Evolutionary conservation across 2,329 filamentous ascomycete species (phyloP).

Genomic region (Ophiostoma himal-ulmi): DNA sequence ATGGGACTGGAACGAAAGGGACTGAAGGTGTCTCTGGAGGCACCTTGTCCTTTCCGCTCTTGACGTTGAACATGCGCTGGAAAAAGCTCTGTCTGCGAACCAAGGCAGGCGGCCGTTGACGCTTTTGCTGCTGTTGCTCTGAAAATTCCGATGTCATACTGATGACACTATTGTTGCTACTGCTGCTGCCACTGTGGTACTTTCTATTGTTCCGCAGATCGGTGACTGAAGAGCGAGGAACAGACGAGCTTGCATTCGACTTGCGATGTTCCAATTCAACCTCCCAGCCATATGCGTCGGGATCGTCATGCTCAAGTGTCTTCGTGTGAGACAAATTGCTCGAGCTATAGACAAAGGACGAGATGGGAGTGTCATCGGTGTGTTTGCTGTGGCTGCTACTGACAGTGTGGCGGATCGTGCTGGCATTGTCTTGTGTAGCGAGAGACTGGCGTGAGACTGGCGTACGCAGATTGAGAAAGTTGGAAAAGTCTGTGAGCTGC

Average conservation of each 20-base stretch:
- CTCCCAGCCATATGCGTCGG: constrained; percentile 51
- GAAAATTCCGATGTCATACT: constrained; percentile 27
- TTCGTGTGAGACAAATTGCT: not conserved
- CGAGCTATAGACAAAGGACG: not conserved
- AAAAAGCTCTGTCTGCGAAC: constrained; percentile 34
- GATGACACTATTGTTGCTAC: constrained; percentile 15
- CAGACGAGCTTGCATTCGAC: constrained; percentile 1
- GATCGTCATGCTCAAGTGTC: constrained; percentile 31
- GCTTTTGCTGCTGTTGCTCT: not conserved
- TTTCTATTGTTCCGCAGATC: constrained; percentile 23
- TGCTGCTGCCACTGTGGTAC: constrained; percentile 12
- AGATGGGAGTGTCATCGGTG: not conserved
- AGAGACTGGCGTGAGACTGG: not conserved
- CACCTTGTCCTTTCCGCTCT: not conserved
- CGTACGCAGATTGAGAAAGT: constrained; percentile 32
- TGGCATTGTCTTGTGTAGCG: constrained; percentile 1
- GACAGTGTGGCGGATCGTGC: constrained; percentile 2
- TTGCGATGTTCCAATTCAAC: constrained; percentile 40
- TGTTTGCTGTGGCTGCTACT: constrained; percentile 6
- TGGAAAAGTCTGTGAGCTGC: constrained; percentile 34
- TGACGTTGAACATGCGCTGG: constrained; percentile 37
- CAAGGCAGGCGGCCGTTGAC: constrained; percentile 27
- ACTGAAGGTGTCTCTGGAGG: not conserved
- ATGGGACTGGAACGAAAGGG: not conserved
- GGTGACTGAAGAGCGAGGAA: not conserved